Percentiles rank a stretch among this genome's conserved stretches.
Evolutionary conservation across 1,139 yeast species (phyloP).

Genomic region (Geotrichum histeridarum): DNA sequence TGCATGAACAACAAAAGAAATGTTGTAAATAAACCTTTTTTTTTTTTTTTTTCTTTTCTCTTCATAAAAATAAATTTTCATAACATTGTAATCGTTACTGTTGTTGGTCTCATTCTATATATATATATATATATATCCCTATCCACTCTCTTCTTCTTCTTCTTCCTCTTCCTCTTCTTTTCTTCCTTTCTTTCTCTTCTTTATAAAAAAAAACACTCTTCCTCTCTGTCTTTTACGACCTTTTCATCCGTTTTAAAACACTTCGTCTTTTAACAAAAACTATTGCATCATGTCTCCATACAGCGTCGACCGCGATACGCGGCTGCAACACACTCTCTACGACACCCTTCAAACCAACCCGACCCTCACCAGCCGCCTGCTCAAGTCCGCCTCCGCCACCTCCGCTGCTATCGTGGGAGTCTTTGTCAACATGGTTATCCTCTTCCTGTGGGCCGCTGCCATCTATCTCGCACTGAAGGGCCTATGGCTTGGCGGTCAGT

Average conservation of each 20-base stretch:
- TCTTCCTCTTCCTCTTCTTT: not conserved
- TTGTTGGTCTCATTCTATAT: not conserved
- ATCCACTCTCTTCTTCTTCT: not conserved
- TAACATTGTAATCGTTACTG: not conserved
- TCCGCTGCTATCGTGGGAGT: not conserved
- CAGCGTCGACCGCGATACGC: constrained; percentile 15
- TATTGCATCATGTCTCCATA: constrained; percentile 11
- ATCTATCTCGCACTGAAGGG: constrained; percentile 11
- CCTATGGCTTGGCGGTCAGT: not conserved
- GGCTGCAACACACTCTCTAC: constrained; percentile 15
- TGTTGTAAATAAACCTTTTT: too few species aligned
- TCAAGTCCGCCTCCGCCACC: not conserved
- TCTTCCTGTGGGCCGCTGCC: constrained; percentile 16
- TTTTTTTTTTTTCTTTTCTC: too few species aligned
- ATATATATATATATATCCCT: not conserved
- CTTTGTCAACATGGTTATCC: constrained; percentile 1
- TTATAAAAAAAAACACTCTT: not conserved
- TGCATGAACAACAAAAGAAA: too few species aligned
- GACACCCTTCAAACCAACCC: constrained; percentile 4
- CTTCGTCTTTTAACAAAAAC: not conserved
- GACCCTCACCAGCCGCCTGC: constrained; percentile 1
- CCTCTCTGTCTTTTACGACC: not conserved
- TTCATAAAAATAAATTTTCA: too few species aligned
- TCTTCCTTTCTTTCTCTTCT: not conserved
- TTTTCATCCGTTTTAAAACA: not conserved